A percentile compares a stretch with the other conserved stretches of the same genome.
These are phyloP conservation scores for Fusarium begoniae DNA, from an alignment of 2,329 filamentous ascomycete genomes.

Conservation along the genomic window DNA sequence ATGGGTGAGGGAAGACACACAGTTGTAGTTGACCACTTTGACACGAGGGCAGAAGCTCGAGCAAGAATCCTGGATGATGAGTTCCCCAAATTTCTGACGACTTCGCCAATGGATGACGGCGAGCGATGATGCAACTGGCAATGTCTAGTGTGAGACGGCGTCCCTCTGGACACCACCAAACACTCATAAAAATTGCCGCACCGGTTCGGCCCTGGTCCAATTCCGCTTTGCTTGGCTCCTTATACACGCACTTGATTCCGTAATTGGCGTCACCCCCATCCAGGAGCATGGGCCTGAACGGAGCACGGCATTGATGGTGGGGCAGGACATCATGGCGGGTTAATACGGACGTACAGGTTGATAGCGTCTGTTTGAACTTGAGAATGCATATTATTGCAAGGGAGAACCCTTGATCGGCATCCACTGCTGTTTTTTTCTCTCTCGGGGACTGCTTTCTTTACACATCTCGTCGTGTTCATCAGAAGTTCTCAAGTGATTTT, in stretches of 20 bases:
- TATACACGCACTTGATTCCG: constrained; percentile 16
- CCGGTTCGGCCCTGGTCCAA: constrained; percentile 3
- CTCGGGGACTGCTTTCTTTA: not conserved
- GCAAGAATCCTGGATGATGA: not conserved
- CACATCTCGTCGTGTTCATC: not conserved
- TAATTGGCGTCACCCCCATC: constrained; percentile 25
- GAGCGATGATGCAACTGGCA: constrained; percentile 16
- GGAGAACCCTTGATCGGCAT: constrained; percentile 17
- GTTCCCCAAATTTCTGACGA: not conserved
- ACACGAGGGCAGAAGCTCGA: not conserved
- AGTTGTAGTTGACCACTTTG: not conserved
- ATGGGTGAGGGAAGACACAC: not conserved
- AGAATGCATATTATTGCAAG: constrained; percentile 27
- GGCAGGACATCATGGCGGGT: constrained; percentile 32
- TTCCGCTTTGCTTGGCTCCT: constrained; percentile 6
- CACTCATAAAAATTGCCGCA: constrained; percentile 38
- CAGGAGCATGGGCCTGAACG: constrained; percentile 27
- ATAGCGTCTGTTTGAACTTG: constrained; percentile 26
- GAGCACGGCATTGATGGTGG: constrained; percentile 34
- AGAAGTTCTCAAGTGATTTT: not conserved
- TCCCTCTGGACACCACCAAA: not conserved
- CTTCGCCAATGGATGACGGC: not conserved
- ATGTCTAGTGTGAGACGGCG: constrained; percentile 12
- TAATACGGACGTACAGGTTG: constrained; percentile 31
- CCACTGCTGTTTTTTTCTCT: not conserved